Base-by-base conservation (phyloP, 139 green algal genomes). In the Chlamydomonas sp. region DNA sequence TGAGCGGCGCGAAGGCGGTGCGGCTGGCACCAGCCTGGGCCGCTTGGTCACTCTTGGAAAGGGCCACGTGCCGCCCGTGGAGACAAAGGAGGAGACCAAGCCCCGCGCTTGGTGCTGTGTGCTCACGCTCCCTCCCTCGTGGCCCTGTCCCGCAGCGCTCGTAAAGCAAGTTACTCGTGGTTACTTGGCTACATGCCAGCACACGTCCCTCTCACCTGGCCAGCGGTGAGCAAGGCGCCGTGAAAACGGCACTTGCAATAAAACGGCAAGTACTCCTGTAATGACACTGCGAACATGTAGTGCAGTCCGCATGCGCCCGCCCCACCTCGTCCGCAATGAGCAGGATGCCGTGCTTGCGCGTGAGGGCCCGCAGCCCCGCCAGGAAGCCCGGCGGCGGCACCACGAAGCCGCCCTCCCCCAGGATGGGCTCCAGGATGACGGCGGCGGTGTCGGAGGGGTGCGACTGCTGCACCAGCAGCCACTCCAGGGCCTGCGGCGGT, bases 341-440 rank as follows among this genome's bases (percentile, higher is more conserved):
- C 82, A 98, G 79, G 20, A 98, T 97, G 78, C 91, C 93, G 83
- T 98, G 93, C 84, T 95, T 64, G 89, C 95, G 90, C 60, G 91
- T 96, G 69, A 97, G 87, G 88, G 79, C 62, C 3, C 96, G 83
- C 74, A 98, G 90, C 2, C 31, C 75, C 6, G 59, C 17, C 76
- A 98, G 79, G 90, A 97, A 98, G 72, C 90, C 92, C 2, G 94
- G 95, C 1, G 96, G 95, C 4, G 96, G 96, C 10, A 92, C 93
- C 18, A 98, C 87, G 89, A 98, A 97, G 79, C 96, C 96, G 17
- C 96, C 96, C 94, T 98, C 96, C 0, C 96, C 96, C 69, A 93
- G 87, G 1, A 93, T 63, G 17, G 96, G 96, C 89, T 98, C 96
- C 0, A 98, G 69, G 77, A 98, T 97, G 85, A 98, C 91, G 15